phyloP scores from a whole-genome alignment of 306 rosid species.

The Canavalia ensiformis region DNA sequence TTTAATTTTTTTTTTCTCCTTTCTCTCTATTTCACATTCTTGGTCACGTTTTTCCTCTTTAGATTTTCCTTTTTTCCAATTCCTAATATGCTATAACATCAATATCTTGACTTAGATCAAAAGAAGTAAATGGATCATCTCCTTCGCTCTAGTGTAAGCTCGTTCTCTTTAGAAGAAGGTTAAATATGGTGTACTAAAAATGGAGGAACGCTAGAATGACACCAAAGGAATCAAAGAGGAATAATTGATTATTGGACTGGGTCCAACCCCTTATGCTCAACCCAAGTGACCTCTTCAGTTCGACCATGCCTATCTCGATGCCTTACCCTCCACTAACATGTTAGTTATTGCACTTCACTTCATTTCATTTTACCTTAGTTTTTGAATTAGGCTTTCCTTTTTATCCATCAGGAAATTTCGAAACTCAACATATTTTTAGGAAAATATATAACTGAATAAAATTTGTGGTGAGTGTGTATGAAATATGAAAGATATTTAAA shows the following conservation, averaged over 20 bases:
- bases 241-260: constrained; percentile 70
- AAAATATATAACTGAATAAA: not conserved
- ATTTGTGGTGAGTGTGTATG: not conserved
- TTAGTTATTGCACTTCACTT: constrained; percentile 35
- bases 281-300: constrained; percentile 95
- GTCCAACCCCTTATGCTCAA: constrained; percentile 82
- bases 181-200: not conserved
- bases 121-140: too few species aligned
- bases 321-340: constrained; percentile 93
- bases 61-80: too few species aligned
- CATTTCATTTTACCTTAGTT: not conserved
- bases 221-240: constrained; percentile 58
- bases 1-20: too few species aligned
- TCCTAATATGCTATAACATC: too few species aligned
- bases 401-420: not conserved
- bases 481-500: not conserved
- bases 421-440: not conserved
- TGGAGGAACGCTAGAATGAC: constrained; percentile 58
- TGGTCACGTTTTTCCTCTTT: too few species aligned
- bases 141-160: too few species aligned
- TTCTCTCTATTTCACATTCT: too few species aligned
- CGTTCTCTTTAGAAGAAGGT: too few species aligned
- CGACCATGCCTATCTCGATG: constrained; percentile 92
- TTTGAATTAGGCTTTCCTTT: constrained; percentile 47
- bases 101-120: too few species aligned